Conservation (phyloP, 306 rosid genomes). For the Glycyrrhiza uralensis region DNA sequence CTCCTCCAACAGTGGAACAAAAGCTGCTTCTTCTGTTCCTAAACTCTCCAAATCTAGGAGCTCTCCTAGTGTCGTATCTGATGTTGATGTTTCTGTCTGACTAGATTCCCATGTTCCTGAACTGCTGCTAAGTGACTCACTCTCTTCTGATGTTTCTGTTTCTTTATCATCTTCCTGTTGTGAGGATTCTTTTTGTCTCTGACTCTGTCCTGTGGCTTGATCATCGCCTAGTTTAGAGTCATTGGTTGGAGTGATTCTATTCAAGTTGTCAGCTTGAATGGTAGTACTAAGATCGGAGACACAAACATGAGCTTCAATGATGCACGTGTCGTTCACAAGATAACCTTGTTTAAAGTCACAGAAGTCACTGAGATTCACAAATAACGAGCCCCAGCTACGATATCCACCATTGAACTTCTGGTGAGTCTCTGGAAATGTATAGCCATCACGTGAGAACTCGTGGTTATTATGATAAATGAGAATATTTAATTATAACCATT, state of each 20-base stretch:
- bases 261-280: neutral
- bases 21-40: conserved; percentile 7
- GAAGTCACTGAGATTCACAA: conserved; percentile 68
- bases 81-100: too few species aligned
- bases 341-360: conserved; percentile 62
- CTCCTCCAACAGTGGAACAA: conserved; percentile 39
- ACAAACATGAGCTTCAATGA: conserved; percentile 78
- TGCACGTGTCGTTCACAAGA: conserved; percentile 63
- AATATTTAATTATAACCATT: too few species aligned
- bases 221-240: neutral
- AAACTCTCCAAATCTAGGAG: conserved; percentile 22
- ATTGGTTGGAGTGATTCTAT: neutral
- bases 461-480: too few species aligned
- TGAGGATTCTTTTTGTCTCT: neutral
- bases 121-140: too few species aligned
- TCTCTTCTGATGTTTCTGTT: too few species aligned
- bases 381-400: conserved; percentile 85
- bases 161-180: neutral
- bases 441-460: too few species aligned
- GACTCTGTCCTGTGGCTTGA: too few species aligned
- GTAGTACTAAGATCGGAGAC: too few species aligned
- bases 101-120: too few species aligned
- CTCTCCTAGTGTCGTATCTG: conserved; percentile 27
- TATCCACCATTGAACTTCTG: conserved; percentile 85
- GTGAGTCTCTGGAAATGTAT: conserved; percentile 64